Evolutionary conservation across 108 stramenopile species (phyloP).

Genomic region (Nitzschia palea): DNA sequence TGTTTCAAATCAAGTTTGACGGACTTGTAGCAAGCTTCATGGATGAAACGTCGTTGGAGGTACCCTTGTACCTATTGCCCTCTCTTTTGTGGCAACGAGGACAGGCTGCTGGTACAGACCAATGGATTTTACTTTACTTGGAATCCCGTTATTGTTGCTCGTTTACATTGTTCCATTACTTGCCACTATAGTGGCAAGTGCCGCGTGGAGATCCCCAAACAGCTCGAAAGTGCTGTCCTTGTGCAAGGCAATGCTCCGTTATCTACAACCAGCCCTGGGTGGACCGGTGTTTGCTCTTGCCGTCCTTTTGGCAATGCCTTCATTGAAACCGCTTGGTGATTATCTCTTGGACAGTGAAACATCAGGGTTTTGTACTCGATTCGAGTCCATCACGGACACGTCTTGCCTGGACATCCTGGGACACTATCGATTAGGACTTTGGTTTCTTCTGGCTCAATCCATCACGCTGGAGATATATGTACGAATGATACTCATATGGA

Average conservation of each 20-base stretch:
- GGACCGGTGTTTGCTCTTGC: slow-evolving; percentile 22
- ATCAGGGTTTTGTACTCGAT: slow-evolving; percentile 20
- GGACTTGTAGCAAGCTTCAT: slow-evolving; percentile 34
- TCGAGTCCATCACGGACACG: slow-evolving; percentile 24
- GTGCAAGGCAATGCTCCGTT: neutral
- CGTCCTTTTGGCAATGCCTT: slow-evolving; percentile 24
- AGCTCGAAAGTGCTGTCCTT: neutral
- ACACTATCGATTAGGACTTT: slow-evolving; percentile 22
- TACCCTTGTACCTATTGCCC: slow-evolving; percentile 41
- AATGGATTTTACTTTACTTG: slow-evolving; percentile 24
- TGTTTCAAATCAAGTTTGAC: slow-evolving; percentile 28
- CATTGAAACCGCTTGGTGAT: slow-evolving; percentile 27
- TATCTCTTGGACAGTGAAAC: slow-evolving; percentile 15
- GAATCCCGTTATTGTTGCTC: slow-evolving; percentile 12
- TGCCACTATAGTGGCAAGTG: slow-evolving; percentile 21
- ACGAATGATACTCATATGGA: slow-evolving; percentile 24
- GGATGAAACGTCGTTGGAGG: neutral
- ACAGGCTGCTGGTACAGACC: slow-evolving; percentile 27
- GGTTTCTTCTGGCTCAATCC: slow-evolving; percentile 41
- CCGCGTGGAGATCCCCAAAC: slow-evolving; percentile 8
- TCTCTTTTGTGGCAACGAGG: slow-evolving; percentile 23
- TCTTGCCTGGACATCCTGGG: slow-evolving; percentile 34
- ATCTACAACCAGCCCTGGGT: slow-evolving; percentile 35
- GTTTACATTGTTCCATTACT: slow-evolving; percentile 32
- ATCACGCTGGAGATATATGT: slow-evolving; percentile 43